Conservation (phyloP, 805 yeast genomes). For the Starmerella sirachaensis region DNA sequence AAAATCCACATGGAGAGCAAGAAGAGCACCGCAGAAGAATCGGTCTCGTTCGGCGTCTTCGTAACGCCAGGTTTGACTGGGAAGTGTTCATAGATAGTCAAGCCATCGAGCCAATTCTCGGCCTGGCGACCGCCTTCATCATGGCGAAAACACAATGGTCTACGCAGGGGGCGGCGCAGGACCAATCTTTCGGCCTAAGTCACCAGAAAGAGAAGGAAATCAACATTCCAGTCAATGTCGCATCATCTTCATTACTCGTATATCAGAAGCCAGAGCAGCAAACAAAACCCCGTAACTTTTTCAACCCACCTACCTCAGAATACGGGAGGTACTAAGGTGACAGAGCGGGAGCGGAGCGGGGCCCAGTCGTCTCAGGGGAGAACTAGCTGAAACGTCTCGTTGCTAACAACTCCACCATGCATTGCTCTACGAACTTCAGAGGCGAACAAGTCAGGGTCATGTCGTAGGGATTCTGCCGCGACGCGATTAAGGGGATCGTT, state of each 20-base stretch:
- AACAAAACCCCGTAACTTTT: slow-evolving; percentile 12
- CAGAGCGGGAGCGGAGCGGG: too few relatives aligned
- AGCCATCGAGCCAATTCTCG: slow-evolving; percentile 38
- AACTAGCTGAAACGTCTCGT: slow-evolving; percentile 53
- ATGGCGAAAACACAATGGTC: slow-evolving; percentile 57
- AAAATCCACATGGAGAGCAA: slow-evolving; percentile 45
- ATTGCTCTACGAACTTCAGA: slow-evolving; percentile 49
- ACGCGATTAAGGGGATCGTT: slow-evolving; percentile 84
- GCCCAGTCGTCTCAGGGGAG: slow-evolving; percentile 1
- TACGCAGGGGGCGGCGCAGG: background rate
- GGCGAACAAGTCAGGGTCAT: slow-evolving; percentile 38
- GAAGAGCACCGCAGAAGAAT: slow-evolving; percentile 45
- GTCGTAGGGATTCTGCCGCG: slow-evolving; percentile 53
- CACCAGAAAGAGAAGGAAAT: background rate
- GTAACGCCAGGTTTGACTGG: slow-evolving; percentile 49
- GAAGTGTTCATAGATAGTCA: slow-evolving; percentile 42
- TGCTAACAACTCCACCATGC: slow-evolving; percentile 58
- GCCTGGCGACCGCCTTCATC: slow-evolving; percentile 47
- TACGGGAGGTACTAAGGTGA: too few relatives aligned
- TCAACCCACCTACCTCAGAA: slow-evolving; percentile 18
- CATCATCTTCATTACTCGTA: slow-evolving; percentile 5
- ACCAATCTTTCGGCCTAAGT: background rate
- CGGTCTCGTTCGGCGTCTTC: slow-evolving; percentile 44
- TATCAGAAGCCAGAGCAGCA: background rate
- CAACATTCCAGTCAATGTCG: background rate